Conservation (phyloP, 1,139 yeast genomes). For the Wickerhamomyces sp. region DNA sequence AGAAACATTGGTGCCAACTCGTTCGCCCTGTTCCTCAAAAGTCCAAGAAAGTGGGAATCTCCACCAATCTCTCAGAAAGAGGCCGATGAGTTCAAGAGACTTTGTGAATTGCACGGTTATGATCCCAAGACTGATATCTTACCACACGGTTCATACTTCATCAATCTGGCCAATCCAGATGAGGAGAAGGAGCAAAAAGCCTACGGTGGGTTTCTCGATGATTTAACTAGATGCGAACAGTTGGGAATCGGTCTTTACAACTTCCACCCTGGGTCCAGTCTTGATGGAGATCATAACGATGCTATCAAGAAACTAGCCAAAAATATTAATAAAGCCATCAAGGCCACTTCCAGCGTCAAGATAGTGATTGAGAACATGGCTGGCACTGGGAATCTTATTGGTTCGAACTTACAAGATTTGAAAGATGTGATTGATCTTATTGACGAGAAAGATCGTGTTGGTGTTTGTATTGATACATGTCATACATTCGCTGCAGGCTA, state of each 20-base stretch:
- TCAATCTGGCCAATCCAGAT: constrained; percentile 90
- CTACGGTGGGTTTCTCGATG: constrained; percentile 78
- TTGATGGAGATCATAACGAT: constrained; percentile 62
- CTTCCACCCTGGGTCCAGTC: constrained; percentile 91
- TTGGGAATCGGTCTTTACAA: constrained; percentile 83
- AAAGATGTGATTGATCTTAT: constrained; percentile 68
- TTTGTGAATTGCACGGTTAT: constrained; percentile 59
- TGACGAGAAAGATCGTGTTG: constrained; percentile 74
- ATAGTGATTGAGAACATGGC: constrained; percentile 97
- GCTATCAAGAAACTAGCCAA: constrained; percentile 68
- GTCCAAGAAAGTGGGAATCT: constrained; percentile 88
- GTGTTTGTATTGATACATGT: constrained; percentile 94
- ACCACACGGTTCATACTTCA: constrained; percentile 94
- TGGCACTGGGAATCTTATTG: constrained; percentile 89
- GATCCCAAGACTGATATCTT: constrained; percentile 72
- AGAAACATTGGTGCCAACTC: constrained; percentile 69
- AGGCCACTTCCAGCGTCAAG: constrained; percentile 70
- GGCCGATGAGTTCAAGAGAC: constrained; percentile 53
- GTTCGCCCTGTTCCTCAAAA: constrained; percentile 85
- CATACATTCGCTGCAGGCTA: constrained; percentile 96
- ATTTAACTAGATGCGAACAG: constrained; percentile 78
- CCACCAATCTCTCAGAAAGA: constrained; percentile 70
- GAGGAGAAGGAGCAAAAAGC: constrained; percentile 72
- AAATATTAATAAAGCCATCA: constrained; percentile 73
- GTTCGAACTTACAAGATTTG: constrained; percentile 74